Conservation (phyloP, 257 asterid genomes). For the Solanum lignicaule region DNA sequence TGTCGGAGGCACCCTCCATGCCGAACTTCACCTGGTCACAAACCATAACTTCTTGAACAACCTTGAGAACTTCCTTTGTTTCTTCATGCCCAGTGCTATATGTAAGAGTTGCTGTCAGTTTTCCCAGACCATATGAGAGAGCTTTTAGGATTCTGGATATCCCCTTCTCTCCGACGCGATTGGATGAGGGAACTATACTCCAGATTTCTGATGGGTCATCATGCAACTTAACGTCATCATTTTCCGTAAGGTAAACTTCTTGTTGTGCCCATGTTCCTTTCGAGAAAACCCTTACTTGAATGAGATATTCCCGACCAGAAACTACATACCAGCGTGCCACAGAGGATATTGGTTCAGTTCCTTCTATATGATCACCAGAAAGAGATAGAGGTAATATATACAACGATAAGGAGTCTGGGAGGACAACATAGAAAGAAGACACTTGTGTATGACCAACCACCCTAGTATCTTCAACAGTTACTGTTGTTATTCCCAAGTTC, state of each 20-base stretch:
- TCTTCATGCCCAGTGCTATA: constrained; percentile 42
- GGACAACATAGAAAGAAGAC: constrained; percentile 73
- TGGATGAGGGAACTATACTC: constrained; percentile 54
- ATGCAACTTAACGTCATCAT: constrained; percentile 48
- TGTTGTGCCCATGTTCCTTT: constrained; percentile 51
- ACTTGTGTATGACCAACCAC: constrained; percentile 74
- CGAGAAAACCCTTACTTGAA: constrained; percentile 60
- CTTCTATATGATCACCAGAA: constrained; percentile 43
- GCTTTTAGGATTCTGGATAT: constrained; percentile 48
- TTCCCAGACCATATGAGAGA: constrained; percentile 63
- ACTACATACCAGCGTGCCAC: constrained; percentile 73
- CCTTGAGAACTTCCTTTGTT: constrained; percentile 60
- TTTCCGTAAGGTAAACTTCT: constrained; percentile 66
- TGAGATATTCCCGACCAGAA: constrained; percentile 57
- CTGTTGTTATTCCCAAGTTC: constrained; percentile 54
- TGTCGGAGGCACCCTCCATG: constrained; percentile 18
- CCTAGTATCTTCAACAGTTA: constrained; percentile 77
- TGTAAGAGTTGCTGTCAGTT: constrained; percentile 57
- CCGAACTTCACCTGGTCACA: constrained; percentile 70
- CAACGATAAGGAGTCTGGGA: constrained; percentile 63
- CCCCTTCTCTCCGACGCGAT: constrained; percentile 17
- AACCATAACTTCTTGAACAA: constrained; percentile 86
- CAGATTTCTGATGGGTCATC: constrained; percentile 51
- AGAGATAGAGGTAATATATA: constrained; percentile 47
- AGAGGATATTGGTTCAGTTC: constrained; percentile 37